Evolutionary conservation across 73 alveolate genomes (phyloP), one percentile per base, ranked within the genome.

Genomic region (Strombidium stylifer): DNA sequence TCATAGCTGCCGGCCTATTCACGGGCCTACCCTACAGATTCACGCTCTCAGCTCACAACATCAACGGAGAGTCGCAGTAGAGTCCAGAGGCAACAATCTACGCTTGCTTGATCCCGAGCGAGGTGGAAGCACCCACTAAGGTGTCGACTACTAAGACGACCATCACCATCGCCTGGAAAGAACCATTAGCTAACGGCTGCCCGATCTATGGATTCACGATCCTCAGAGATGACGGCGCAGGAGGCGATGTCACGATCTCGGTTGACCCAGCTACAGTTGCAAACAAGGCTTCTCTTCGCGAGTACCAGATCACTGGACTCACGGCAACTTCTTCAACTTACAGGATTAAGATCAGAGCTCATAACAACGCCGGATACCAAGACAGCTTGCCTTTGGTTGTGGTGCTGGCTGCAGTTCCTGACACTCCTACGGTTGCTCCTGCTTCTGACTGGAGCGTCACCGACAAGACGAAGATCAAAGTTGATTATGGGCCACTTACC

Each of bases 351-450:
- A 30, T 78, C 11, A 54, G 73, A 40, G 89, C 89, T 24, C 19
- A 12, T 31, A 78, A 78, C 37, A 58, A 51, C 32, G 89, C 83
- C 11, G 89, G 89, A 8, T 78, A 47, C 20, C 34, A 82, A 8
- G 82, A 66, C 47, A 50, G 76, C 31, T 34, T 10, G 6, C 89
- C 81, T 2, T 26, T 65, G 26, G 53, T 76, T 35, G 67, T 76
- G 12, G 75, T 76, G n/a, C 62, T 76, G 1, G 65, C 89, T 16
- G 67, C 89, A n/a, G 82, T 76, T 26, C 89, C 89, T 14, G 70
- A 65, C 32, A 18, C 36, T 2, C 81, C 89, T 39, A 1, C 58
- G 0, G 15, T 28, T 1, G 89, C 77, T 12, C 89, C 89, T 23
- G 4, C 30, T 2, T 66, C 82, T 21, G 89, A 76, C 53, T 81